Base-by-base conservation (phyloP, 208 protist genomes). In the Crithidia bombi region DNA sequence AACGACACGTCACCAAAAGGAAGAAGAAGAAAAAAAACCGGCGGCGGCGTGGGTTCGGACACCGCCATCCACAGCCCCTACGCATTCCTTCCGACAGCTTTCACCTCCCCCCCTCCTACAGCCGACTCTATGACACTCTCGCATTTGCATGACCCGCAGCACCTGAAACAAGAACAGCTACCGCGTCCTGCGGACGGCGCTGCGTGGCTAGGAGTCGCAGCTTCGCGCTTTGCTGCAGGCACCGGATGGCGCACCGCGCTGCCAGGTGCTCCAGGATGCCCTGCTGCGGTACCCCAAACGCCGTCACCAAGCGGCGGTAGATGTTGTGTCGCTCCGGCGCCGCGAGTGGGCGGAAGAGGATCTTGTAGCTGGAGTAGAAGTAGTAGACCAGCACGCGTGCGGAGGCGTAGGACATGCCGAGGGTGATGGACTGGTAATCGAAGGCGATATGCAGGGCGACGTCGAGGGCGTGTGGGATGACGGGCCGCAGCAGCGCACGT, bases 291-390 rank as follows among this genome's bases (percentile, higher is more conserved):
- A 95, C 81, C 3, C 86, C 87, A 64, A 91, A 90, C 14, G 80
- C 83, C 1, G 65, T 75, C 44, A 85, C 68, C 21, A 95, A 66
- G 2, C 90, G 90, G 3, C 73, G 69, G 74, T 82, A 91, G 41
- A 95, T 89, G 75, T 92, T 95, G 26, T 71, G 77, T 5, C 84
- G 76, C 73, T 95, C 86, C 32, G 82, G 73, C 38, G 59, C 73
- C 10, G 86, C 82, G 28, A 95, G 73, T n/a, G 90, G 87, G 33
- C 80, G 82, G 63, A 95, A 82, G 21, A 95, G 68, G 35, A 88
- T 62, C 62, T 90, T 87, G 65, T 80, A 91, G 57, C 83, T 82
- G n/a, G 71, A 82, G 67, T 85, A 95, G 55, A 95, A 91, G 64
- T 86, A 92, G 65, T 83, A 92, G 21, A 95, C 69, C 17, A 95